Conservation (phyloP, 345 rosid genomes). For the Odontarrhena argentea region DNA sequence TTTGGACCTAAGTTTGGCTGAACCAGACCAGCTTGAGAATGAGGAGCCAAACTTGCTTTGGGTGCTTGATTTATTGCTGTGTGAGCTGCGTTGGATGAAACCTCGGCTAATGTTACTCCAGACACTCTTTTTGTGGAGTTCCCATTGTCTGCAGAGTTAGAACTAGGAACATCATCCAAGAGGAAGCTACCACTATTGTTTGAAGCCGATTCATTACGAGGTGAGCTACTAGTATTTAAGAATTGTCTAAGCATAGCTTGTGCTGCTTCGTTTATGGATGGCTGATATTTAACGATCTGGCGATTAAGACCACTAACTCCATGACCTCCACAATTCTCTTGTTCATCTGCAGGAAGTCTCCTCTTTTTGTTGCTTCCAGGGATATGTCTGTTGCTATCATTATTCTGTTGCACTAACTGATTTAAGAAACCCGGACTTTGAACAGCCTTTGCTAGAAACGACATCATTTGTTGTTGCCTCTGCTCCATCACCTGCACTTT, state of each 20-base stretch:
- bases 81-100: constrained; percentile 45
- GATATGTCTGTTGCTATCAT: constrained; percentile 61
- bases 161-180: constrained; percentile 47
- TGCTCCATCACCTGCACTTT: constrained; percentile 93
- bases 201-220: constrained; percentile 51
- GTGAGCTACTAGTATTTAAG: constrained; percentile 53
- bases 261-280: constrained; percentile 68
- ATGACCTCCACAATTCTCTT: constrained; percentile 45
- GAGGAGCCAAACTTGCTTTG: constrained; percentile 17
- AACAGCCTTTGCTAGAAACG: constrained; percentile 85
- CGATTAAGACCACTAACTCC: constrained; percentile 48
- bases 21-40: constrained; percentile 29
- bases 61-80: constrained; percentile 36
- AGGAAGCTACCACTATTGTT: constrained; percentile 49
- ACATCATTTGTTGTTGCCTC: constrained; percentile 93
- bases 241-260: constrained; percentile 67
- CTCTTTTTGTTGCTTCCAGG: constrained; percentile 72
- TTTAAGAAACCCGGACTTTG: constrained; percentile 77
- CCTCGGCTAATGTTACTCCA: constrained; percentile 53
- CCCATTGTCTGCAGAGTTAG: constrained; percentile 43
- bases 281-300: constrained; percentile 75
- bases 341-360: constrained; percentile 67
- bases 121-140: constrained; percentile 45
- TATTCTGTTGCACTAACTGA: constrained; percentile 74
- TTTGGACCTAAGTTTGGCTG: constrained; percentile 41